These are phyloP conservation scores for Ambrosia artemisiifolia DNA, from an alignment of 129 eudicot genomes.

Conservation along the genomic window DNA sequence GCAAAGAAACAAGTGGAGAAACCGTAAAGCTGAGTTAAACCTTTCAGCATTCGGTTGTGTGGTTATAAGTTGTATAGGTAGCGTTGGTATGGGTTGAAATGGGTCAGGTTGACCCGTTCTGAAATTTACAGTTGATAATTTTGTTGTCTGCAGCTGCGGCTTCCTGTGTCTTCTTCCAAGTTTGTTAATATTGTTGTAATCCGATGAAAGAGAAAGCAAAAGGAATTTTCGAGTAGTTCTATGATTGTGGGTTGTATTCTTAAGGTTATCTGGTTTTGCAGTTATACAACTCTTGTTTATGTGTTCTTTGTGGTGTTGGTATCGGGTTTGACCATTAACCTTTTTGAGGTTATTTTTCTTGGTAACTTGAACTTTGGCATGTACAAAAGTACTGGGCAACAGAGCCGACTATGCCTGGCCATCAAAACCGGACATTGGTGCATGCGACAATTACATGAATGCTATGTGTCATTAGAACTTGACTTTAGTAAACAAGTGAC, in stretches of 20 bases:
- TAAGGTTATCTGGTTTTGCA: slow-evolving; percentile 6
- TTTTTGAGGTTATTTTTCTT: not conserved
- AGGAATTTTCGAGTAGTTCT: slow-evolving; percentile 1
- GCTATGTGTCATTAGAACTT: no score
- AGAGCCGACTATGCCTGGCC: no score
- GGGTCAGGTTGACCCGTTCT: slow-evolving; percentile 9
- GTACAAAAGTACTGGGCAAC: no score
- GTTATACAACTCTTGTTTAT: not conserved
- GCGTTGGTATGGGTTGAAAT: slow-evolving; percentile 19
- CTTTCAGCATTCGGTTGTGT: slow-evolving; percentile 9
- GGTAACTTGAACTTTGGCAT: no score
- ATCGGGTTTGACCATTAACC: not conserved
- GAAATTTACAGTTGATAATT: slow-evolving; percentile 19
- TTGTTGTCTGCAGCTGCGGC: slow-evolving; percentile 29
- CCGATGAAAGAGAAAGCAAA: slow-evolving; percentile 9
- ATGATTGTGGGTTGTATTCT: slow-evolving; percentile 18
- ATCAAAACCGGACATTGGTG: no score
- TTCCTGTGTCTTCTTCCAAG: slow-evolving; percentile 24
- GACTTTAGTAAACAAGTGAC: no score
- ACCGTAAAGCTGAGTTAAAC: slow-evolving; percentile 13
- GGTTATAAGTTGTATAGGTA: slow-evolving; percentile 25
- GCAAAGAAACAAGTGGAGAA: slow-evolving; percentile 1
- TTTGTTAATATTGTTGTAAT: slow-evolving; percentile 31
- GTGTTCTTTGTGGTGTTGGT: not conserved
- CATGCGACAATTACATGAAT: no score